These are phyloP conservation scores for Ustilago shanxiensis DNA, from an alignment of 1,284 basidiomycete species.

Conservation along the genomic window DNA sequence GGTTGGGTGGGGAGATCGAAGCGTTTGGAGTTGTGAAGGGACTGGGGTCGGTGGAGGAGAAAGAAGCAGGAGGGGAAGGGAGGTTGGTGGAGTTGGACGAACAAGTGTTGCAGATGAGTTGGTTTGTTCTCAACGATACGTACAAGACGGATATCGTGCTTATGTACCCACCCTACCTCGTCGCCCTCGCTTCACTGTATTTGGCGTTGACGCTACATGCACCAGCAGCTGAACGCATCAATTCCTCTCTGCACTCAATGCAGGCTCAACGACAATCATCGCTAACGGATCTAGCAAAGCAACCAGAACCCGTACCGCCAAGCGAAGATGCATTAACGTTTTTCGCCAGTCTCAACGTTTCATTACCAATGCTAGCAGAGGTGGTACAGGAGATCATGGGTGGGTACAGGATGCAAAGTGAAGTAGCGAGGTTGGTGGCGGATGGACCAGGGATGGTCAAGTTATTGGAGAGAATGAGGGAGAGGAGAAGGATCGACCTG, in stretches of 20 bases:
- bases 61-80: slow-evolving; percentile 1
- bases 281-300: not conserved
- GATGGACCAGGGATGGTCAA: slow-evolving; percentile 38
- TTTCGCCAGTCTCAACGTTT: slow-evolving; percentile 86
- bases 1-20: slow-evolving; percentile 17
- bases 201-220: slow-evolving; percentile 71
- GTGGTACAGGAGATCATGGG: slow-evolving; percentile 91
- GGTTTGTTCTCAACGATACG: slow-evolving; percentile 95
- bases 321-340: slow-evolving; percentile 78
- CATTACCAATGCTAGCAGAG: slow-evolving; percentile 82
- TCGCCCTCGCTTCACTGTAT: slow-evolving; percentile 90
- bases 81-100: slow-evolving; percentile 72
- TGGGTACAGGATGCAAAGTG: slow-evolving; percentile 78
- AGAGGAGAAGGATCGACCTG: slow-evolving; percentile 19
- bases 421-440: slow-evolving; percentile 9
- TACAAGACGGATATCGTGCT: slow-evolving; percentile 91
- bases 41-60: slow-evolving; percentile 7
- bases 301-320: slow-evolving; percentile 64
- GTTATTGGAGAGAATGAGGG: slow-evolving; percentile 46
- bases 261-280: slow-evolving; percentile 4
- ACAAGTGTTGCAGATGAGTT: slow-evolving; percentile 72
- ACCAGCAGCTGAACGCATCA: slow-evolving; percentile 32
- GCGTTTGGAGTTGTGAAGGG: slow-evolving; percentile 27
- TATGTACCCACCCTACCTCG: slow-evolving; percentile 90
- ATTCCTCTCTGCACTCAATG: slow-evolving; percentile 11